Percentiles rank a stretch among this genome's conserved stretches.
Evolutionary conservation across 2,329 filamentous ascomycete genomes (phyloP).

Genomic region (Neophaeococcomyces aloes): DNA sequence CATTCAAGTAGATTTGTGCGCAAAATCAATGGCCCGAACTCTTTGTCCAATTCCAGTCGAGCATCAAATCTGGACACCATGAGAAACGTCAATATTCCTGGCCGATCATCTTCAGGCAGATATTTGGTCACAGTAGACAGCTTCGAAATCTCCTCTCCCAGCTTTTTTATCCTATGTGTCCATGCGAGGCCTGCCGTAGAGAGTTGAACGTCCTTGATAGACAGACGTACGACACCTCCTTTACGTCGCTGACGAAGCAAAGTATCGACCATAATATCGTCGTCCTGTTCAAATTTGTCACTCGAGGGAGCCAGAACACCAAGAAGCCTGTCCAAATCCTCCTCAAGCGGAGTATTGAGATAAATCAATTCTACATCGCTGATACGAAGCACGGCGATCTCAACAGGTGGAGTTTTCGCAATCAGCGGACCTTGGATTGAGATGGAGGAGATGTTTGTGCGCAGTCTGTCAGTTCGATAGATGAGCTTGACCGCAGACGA

Average conservation of each 20-base stretch:
- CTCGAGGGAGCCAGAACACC: conserved; percentile 85
- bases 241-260: conserved; percentile 76
- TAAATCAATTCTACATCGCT: conserved; percentile 62
- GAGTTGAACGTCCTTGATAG: conserved; percentile 54
- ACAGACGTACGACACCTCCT: conserved; percentile 67
- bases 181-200: conserved; percentile 53
- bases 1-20: conserved; percentile 55
- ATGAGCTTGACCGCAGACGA: conserved; percentile 75
- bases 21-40: conserved; percentile 55
- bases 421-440: conserved; percentile 57
- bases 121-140: conserved; percentile 87
- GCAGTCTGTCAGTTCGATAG: conserved; percentile 60
- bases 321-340: conserved; percentile 70
- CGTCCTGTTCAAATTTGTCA: conserved; percentile 75
- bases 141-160: conserved; percentile 69
- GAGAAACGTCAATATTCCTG: conserved; percentile 68
- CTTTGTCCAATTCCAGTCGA: conserved; percentile 53
- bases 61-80: conserved; percentile 54
- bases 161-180: conserved; percentile 55
- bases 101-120: conserved; percentile 86
- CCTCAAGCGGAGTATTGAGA: conserved; percentile 59
- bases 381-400: conserved; percentile 54
- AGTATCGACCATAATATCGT: conserved; percentile 91
- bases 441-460: conserved; percentile 64
- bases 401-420: conserved; percentile 33